Conservation (phyloP, 768 basidiomycete genomes). For the Mycena sanguinolenta region DNA sequence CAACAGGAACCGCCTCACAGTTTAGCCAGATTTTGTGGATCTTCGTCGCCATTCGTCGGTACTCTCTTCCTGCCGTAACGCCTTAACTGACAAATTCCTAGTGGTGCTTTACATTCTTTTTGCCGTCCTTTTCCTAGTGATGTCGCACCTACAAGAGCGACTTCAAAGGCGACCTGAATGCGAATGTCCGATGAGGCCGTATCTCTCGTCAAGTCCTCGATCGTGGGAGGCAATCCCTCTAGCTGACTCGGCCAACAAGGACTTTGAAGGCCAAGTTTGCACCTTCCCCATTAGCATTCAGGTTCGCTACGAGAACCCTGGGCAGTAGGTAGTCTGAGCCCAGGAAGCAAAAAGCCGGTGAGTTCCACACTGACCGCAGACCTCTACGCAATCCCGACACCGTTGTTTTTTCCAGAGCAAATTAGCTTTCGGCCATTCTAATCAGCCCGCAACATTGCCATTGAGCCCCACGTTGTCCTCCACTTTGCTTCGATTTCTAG, state of each 20-base stretch:
- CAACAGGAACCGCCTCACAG: conserved; percentile 14
- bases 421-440: background rate
- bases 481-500: too few relatives aligned
- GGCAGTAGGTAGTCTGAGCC: background rate
- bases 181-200: conserved; percentile 13
- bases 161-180: conserved; percentile 25
- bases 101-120: conserved; percentile 39
- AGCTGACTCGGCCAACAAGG: conserved; percentile 8
- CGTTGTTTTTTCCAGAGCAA: background rate
- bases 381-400: background rate
- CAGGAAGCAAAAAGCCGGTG: background rate
- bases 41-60: conserved; percentile 29
- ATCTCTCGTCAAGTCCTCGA: background rate
- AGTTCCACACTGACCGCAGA: background rate
- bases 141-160: conserved; percentile 35
- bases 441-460: too few relatives aligned
- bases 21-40: conserved; percentile 35
- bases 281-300: conserved; percentile 7
- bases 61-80: background rate
- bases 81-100: background rate
- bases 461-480: too few relatives aligned
- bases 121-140: conserved; percentile 29
- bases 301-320: conserved; percentile 11
- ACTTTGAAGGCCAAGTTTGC: conserved; percentile 17
- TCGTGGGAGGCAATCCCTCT: conserved; percentile 5